phyloP scores from a whole-genome alignment of 192 early-diverging fungal species.

The Coemansia sp. region DNA sequence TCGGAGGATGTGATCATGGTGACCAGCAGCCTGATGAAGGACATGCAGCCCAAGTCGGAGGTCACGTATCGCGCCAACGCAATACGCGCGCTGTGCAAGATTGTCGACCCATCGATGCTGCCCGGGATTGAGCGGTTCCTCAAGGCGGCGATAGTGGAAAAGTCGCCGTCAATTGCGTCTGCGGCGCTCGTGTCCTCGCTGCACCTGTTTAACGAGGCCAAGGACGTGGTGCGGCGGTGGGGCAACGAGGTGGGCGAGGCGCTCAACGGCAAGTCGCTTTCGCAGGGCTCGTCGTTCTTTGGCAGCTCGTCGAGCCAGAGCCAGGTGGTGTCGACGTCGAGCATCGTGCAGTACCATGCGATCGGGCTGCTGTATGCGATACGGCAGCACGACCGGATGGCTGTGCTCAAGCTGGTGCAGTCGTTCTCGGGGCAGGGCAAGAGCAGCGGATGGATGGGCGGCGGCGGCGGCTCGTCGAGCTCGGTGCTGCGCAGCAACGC shows the following conservation, averaged over 20 bases:
- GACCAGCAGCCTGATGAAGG: constrained; percentile 92
- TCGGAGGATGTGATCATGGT: constrained; percentile 99
- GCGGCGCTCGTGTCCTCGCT: constrained; percentile 91
- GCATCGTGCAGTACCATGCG: constrained; percentile 98
- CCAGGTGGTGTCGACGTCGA: constrained; percentile 66
- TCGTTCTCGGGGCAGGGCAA: constrained; percentile 65
- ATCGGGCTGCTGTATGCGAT: constrained; percentile 94
- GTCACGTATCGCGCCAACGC: constrained; percentile 94
- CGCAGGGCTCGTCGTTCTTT: constrained; percentile 58
- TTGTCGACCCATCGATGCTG: constrained; percentile 96
- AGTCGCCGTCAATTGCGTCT: constrained; percentile 83
- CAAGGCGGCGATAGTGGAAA: constrained; percentile 97
- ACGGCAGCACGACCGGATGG: constrained; percentile 97
- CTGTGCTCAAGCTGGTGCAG: constrained; percentile 95
- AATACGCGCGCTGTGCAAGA: constrained; percentile 93
- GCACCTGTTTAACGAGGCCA: constrained; percentile 82
- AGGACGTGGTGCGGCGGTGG: constrained; percentile 96
- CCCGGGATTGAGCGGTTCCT: constrained; percentile 95
- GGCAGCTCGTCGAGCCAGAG: constrained; percentile 22
- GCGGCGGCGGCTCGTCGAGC: constrained; percentile 60
- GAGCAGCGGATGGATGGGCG: constrained; percentile 51
- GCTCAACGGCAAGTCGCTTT: constrained; percentile 77
- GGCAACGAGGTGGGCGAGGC: constrained; percentile 97
- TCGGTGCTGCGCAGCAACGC: constrained; percentile 76
- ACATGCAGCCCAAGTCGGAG: constrained; percentile 94